Conservation (phyloP, 345 rosid genomes). For the Stellera chamaejasme region DNA sequence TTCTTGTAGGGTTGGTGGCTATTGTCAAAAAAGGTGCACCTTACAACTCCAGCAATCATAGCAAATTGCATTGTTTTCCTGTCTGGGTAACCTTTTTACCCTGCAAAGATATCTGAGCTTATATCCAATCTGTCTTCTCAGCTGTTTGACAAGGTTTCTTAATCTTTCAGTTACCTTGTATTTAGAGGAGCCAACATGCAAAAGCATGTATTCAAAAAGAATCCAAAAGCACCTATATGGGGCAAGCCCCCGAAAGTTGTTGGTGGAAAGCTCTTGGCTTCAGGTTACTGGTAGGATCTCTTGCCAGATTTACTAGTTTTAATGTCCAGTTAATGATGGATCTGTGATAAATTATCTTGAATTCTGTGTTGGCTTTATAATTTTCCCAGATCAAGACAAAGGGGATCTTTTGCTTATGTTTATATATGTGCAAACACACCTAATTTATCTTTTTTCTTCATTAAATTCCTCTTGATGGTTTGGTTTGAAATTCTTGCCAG, state of each 20-base stretch:
- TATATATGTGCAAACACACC: too few relatives aligned
- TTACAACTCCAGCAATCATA: slow-evolving; percentile 42
- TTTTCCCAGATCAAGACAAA: too few relatives aligned
- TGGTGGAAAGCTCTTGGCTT: slow-evolving; percentile 89
- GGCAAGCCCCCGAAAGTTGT: slow-evolving; percentile 75
- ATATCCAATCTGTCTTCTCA: not conserved
- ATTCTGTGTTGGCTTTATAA: too few relatives aligned
- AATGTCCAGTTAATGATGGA: too few relatives aligned
- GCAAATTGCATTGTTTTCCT: slow-evolving; percentile 59
- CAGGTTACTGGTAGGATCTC: slow-evolving; percentile 71
- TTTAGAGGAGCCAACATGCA: slow-evolving; percentile 94
- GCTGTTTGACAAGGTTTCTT: not conserved
- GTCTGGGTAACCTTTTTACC: slow-evolving; percentile 50
- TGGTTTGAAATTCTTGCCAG: too few relatives aligned
- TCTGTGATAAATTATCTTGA: too few relatives aligned
- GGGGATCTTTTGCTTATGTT: too few relatives aligned
- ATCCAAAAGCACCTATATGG: slow-evolving; percentile 76
- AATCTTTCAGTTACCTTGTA: slow-evolving; percentile 54
- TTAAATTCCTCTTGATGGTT: too few relatives aligned
- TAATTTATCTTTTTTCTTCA: too few relatives aligned
- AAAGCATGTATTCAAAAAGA: slow-evolving; percentile 82
- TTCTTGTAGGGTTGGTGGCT: slow-evolving; percentile 90
- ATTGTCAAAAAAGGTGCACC: slow-evolving; percentile 63
- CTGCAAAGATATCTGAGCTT: slow-evolving; percentile 2
- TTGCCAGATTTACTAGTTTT: too few relatives aligned